These are phyloP conservation scores for Pneumocystis wakefieldiae DNA, from an alignment of 1,139 yeast genomes.

Conservation along the genomic window DNA sequence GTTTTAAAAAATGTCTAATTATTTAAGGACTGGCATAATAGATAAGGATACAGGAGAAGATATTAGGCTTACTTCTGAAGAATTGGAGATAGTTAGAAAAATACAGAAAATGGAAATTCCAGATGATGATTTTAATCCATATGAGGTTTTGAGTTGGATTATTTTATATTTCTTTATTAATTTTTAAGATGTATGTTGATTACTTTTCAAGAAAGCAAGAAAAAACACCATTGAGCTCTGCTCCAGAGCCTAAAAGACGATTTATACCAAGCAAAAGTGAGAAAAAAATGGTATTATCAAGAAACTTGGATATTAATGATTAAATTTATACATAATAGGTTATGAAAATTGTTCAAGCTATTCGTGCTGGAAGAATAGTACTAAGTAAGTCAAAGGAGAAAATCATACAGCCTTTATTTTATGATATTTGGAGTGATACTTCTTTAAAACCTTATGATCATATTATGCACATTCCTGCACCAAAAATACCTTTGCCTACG, in stretches of 20 bases:
- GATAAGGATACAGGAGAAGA: slow-evolving; percentile 85
- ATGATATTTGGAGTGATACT: slow-evolving; percentile 74
- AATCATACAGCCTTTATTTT: slow-evolving; percentile 28
- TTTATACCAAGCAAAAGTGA: slow-evolving; percentile 94
- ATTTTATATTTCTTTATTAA: background rate
- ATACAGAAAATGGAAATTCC: slow-evolving; percentile 76
- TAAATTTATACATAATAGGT: slow-evolving; percentile 29
- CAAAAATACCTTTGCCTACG: slow-evolving; percentile 90
- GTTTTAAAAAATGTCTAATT: background rate
- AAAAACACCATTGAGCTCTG: slow-evolving; percentile 83
- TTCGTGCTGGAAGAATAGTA: slow-evolving; percentile 85
- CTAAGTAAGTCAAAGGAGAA: slow-evolving; percentile 50
- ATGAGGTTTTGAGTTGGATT: slow-evolving; percentile 41
- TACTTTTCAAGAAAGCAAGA: slow-evolving; percentile 84
- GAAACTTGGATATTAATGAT: background rate
- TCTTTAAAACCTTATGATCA: slow-evolving; percentile 37
- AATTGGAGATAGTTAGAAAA: slow-evolving; percentile 72
- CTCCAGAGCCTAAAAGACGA: slow-evolving; percentile 93
- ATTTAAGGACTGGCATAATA: slow-evolving; percentile 53
- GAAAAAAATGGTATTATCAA: slow-evolving; percentile 23
- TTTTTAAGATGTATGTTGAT: slow-evolving; percentile 42
- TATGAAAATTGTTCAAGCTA: slow-evolving; percentile 91
- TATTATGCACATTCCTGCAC: slow-evolving; percentile 85
- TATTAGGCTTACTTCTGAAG: slow-evolving; percentile 74
- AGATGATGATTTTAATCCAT: slow-evolving; percentile 68